Evolutionary conservation across 768 basidiomycete genomes (phyloP), one percentile per base, ranked within the genome.

Genomic region (Hypsizygus marmoreus): DNA sequence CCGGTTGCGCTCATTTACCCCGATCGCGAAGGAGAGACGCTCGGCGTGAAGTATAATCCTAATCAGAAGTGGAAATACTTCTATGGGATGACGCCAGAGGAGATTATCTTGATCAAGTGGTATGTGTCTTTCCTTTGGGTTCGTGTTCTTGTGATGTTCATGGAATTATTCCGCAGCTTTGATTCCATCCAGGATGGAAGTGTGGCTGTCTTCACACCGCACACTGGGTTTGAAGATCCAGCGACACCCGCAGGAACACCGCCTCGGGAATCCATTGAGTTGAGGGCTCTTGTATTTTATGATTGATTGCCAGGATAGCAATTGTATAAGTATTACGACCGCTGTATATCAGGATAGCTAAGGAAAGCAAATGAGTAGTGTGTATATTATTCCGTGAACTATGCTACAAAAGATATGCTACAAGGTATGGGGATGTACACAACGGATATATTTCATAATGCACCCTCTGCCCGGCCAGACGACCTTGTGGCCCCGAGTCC

Each of bases 91-190:
- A 68, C 65, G 0, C 71, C 72, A 5, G 76, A 79, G 3, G 80
- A 81, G 50, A 40, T 70, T 14, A 68, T 78, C 6, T 56, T 82
- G 23, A 74, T 82, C 40, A 82, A 82, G 61, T 81, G 79, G 77
- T 76, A 39, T 40, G 72, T 50, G 20, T 22, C 37, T 6, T 12
- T 14, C 11, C 40, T 38, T 26, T 24, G 6, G 6, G 12, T 39
- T 13, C 24, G 10, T n/a, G 6, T 16, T 6, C 20, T 20, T 14
- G 9, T 25, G 16, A 23, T 26, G n/a, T 25, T 10, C 32, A 14
- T 34, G 26, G 14, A 19, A 33, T 19, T 45, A n/a, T 11, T 23
- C 28, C 16, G 4, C 19, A 74, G 73, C 45, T 74, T 63, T 44
- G 73, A 75, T 51, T 72, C 73, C 0, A 37, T 62, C 7, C 56